These are phyloP conservation scores for Podaxis sp. DNA, from an alignment of 768 basidiomycete genomes.

Conservation along the genomic window DNA sequence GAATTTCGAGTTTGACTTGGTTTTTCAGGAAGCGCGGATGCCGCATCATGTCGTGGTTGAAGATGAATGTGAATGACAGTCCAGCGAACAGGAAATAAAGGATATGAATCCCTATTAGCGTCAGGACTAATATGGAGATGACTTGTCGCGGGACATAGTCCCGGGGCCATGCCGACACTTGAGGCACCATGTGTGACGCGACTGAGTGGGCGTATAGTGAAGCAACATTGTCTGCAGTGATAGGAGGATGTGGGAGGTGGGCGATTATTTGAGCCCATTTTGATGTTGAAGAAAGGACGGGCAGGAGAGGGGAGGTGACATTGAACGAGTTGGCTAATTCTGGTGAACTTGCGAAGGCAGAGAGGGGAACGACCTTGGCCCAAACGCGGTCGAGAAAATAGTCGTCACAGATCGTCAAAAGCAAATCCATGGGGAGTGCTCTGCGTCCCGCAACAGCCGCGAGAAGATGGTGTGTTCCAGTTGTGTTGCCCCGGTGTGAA, in stretches of 20 bases:
- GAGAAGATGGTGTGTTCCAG: constrained; percentile 1
- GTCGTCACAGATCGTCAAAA: constrained; percentile 72
- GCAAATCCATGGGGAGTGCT: constrained; percentile 70
- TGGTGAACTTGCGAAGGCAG: constrained; percentile 38
- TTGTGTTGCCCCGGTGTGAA: neutral
- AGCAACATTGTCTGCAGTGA: constrained; percentile 37
- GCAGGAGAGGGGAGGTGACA: constrained; percentile 33
- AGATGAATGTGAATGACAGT: constrained; percentile 80
- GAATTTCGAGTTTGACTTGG: constrained; percentile 83
- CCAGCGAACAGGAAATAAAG: constrained; percentile 91
- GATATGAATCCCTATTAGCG: constrained; percentile 75
- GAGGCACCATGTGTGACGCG: constrained; percentile 28
- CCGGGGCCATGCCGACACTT: constrained; percentile 79
- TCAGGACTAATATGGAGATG: constrained; percentile 68
- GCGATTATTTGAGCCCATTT: constrained; percentile 57
- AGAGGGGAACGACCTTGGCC: constrained; percentile 69
- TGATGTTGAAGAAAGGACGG: constrained; percentile 32
- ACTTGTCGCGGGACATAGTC: constrained; percentile 81
- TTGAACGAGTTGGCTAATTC: constrained; percentile 35
- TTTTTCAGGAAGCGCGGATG: constrained; percentile 93
- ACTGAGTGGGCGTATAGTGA: constrained; percentile 22
- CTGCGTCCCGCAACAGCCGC: constrained; percentile 1
- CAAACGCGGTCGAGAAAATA: constrained; percentile 78
- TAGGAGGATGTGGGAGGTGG: constrained; percentile 55
- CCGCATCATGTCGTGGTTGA: constrained; percentile 93